Conservation (phyloP, 768 basidiomycete genomes). For the Sutorius australiensis region DNA sequence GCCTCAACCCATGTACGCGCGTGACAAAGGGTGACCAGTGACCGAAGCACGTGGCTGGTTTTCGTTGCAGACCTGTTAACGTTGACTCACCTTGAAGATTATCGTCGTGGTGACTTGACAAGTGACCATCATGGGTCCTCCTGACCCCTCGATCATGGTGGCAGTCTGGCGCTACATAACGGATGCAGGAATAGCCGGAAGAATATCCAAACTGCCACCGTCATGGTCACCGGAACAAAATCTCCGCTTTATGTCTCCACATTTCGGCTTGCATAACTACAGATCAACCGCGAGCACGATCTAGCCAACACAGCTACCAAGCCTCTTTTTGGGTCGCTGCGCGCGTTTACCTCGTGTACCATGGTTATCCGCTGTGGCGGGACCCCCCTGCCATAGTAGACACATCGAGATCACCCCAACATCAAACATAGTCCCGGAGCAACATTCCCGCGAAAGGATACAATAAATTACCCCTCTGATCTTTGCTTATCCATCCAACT, state of each 20-base stretch:
- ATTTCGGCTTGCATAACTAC: background rate
- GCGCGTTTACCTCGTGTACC: slow-evolving; percentile 9
- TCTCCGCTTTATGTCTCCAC: slow-evolving; percentile 2
- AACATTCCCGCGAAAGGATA: background rate
- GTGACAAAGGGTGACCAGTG: background rate
- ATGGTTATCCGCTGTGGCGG: slow-evolving; percentile 1
- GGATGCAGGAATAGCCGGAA: slow-evolving; percentile 8
- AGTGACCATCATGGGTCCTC: slow-evolving; percentile 12
- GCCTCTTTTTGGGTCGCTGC: slow-evolving; percentile 3
- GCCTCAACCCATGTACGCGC: background rate
- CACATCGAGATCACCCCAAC: slow-evolving; percentile 6
- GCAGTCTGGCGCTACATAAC: slow-evolving; percentile 4
- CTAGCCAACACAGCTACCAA: background rate
- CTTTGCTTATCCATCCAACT: background rate
- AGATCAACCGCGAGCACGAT: background rate
- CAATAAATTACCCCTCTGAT: background rate
- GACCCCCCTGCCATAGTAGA: background rate
- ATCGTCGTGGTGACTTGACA: slow-evolving; percentile 18
- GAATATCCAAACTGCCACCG: slow-evolving; percentile 1
- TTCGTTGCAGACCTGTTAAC: slow-evolving; percentile 5
- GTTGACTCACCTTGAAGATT: slow-evolving; percentile 8
- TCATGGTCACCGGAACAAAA: slow-evolving; percentile 10
- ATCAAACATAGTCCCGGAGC: background rate
- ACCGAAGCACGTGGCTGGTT: slow-evolving; percentile 11
- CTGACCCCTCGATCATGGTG: slow-evolving; percentile 11